Base-by-base conservation (phyloP, 2,329 filamentous ascomycete genomes). In the Aspergillus brunneoviolaceus region DNA sequence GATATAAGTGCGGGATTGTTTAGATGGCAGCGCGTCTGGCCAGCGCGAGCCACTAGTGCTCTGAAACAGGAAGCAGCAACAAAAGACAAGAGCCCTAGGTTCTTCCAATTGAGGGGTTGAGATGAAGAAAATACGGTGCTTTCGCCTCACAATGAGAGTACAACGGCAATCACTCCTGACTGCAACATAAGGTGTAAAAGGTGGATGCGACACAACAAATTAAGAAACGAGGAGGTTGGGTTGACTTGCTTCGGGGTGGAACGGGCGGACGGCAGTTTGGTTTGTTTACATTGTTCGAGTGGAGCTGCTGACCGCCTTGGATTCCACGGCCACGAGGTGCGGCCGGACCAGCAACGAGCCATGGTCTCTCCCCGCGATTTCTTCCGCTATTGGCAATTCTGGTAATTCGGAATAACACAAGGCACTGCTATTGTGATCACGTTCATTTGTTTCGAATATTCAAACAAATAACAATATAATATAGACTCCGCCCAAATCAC, bases 221-320 rank as follows among this genome's bases (percentile, higher is more conserved):
- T 45, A 63, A 49, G 19, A 65, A 64, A 60, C 64, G 63, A 61
- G 65, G 65, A 63, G 66, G 65, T 58, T 67, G 66, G 63, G 62
- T 61, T 60, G 61, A 60, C 52, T 66, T 60, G 60, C 55, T 52
- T 33, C 42, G 16, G 14, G 48, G 42, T 55, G 42, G 51, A 42
- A 45, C 35, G 39, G 33, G 51, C 35, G 19, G 35, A 33, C 51
- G 21, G 52, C 39, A 45, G 42, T 60, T 64, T 58, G 57, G 58
- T 64, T 65, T 65, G 63, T 64, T 64, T 64, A 64, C 63, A 50
- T 50, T 27, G 51, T 29, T 31, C 52, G 42, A 51, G 58, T 60
- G 62, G 62, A 62, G 58, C 54, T 50, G 29, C 60, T 56, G 58
- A 63, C 63, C 63, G 63, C 60, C 63, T 58, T 48, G 50, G 14